phyloP scores from a whole-genome alignment of 495 filamentous ascomycete species.

The Lindgomyces ingoldianus region DNA sequence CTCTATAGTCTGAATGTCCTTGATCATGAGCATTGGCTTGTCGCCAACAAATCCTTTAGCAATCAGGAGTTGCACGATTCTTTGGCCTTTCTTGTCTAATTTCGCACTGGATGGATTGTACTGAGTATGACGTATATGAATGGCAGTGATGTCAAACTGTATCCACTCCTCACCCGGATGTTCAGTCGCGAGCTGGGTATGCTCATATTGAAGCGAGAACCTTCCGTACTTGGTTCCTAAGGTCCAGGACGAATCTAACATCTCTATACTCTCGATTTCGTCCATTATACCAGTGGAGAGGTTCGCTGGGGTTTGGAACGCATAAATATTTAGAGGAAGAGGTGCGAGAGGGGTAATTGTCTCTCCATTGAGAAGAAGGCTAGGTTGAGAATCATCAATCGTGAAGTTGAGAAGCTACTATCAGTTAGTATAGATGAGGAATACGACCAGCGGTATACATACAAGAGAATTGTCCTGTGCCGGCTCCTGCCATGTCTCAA shows the following conservation, averaged over 20 bases:
- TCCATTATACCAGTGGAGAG: conserved; percentile 15
- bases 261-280: conserved; percentile 17
- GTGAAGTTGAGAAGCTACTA: conserved; percentile 31
- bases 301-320: conserved; percentile 25
- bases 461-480: conserved; percentile 29
- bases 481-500: conserved; percentile 22
- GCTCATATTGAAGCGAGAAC: conserved; percentile 26
- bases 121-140: conserved; percentile 18
- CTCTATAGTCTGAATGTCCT: conserved; percentile 25
- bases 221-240: conserved; percentile 24
- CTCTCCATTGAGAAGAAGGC: conserved; percentile 25
- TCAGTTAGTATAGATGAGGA: not conserved
- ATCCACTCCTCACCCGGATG: conserved; percentile 1
- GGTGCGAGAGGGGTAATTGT: conserved; percentile 10
- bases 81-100: conserved; percentile 27
- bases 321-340: conserved; percentile 4
- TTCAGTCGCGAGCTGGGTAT: conserved; percentile 9
- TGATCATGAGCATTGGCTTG: conserved; percentile 6
- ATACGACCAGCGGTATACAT: not conserved
- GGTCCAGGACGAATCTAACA: conserved; percentile 14
- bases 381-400: not conserved
- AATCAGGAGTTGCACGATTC: conserved; percentile 27
- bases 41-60: not conserved
- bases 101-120: conserved; percentile 8
- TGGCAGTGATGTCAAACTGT: conserved; percentile 22